Evolutionary conservation across 2,329 filamentous ascomycete genomes (phyloP).

Genomic region (Graphiopsis chlorocephala): DNA sequence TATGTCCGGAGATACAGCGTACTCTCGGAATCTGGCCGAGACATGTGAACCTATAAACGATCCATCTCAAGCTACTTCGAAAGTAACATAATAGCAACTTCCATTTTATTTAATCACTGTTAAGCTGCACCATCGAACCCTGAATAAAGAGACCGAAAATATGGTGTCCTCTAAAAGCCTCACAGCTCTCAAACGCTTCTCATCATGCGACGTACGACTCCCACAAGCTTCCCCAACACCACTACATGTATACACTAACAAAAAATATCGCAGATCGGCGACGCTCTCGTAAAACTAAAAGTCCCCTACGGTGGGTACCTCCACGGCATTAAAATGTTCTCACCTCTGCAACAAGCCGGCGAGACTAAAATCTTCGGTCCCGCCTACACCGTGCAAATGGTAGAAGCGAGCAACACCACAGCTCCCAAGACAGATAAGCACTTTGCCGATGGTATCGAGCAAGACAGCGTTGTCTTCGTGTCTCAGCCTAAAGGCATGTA

Average conservation of each 20-base stretch:
- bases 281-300: slow-evolving; percentile 51
- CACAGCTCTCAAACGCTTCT: slow-evolving; percentile 13
- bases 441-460: slow-evolving; percentile 37
- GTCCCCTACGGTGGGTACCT: slow-evolving; percentile 52
- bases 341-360: slow-evolving; percentile 52
- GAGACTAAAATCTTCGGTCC: slow-evolving; percentile 54
- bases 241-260: slow-evolving; percentile 2
- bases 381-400: slow-evolving; percentile 47
- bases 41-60: background rate
- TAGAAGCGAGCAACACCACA: slow-evolving; percentile 32
- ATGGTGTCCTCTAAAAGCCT: slow-evolving; percentile 9
- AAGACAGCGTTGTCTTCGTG: slow-evolving; percentile 38
- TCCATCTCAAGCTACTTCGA: background rate
- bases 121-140: no score
- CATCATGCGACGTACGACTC: slow-evolving; percentile 13
- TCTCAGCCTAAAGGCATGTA: slow-evolving; percentile 36
- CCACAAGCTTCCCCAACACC: background rate
- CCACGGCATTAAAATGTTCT: slow-evolving; percentile 54
- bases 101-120: background rate
- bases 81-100: background rate
- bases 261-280: slow-evolving; percentile 36
- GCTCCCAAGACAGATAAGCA: slow-evolving; percentile 34
- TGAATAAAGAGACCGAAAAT: background rate
- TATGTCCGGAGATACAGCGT: background rate
- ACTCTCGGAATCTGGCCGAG: background rate